A percentile compares a stretch with the other conserved stretches of the same genome.
Evolutionary conservation across 768 basidiomycete species (phyloP).

Genomic region (Tricholoma flavovirens): DNA sequence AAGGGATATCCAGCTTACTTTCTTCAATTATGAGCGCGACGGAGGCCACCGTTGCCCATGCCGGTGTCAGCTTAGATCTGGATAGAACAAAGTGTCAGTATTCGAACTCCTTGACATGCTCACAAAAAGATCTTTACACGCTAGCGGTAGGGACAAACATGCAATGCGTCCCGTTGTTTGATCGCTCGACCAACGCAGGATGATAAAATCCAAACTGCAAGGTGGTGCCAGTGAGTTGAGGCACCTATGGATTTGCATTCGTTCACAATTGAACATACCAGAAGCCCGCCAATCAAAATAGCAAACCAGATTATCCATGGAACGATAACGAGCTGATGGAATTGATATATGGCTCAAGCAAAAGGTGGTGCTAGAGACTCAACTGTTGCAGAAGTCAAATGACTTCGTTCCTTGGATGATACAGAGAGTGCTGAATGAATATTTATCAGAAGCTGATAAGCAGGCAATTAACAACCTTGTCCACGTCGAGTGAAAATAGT

Average conservation of each 20-base stretch:
- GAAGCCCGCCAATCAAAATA: slow-evolving; percentile 18
- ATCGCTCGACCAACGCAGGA: slow-evolving; percentile 16
- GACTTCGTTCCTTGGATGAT: slow-evolving; percentile 14
- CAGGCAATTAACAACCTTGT: not conserved
- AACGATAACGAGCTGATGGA: slow-evolving; percentile 16
- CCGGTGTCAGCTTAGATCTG: slow-evolving; percentile 24
- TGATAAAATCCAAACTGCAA: slow-evolving; percentile 21
- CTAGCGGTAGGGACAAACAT: slow-evolving; percentile 17
- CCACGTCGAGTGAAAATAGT: not conserved
- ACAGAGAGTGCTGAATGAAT: slow-evolving; percentile 23
- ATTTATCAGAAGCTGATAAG: slow-evolving; percentile 22
- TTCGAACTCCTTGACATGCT: not conserved
- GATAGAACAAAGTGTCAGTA: not conserved
- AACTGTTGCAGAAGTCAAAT: slow-evolving; percentile 7
- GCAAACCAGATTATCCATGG: slow-evolving; percentile 27
- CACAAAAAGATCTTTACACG: slow-evolving; percentile 13
- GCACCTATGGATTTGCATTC: not conserved
- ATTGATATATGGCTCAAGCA: not conserved
- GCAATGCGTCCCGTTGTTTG: slow-evolving; percentile 25
- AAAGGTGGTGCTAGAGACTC: not conserved
- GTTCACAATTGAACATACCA: slow-evolving; percentile 15
- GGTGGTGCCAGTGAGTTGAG: too few relatives aligned
- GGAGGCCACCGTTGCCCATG: slow-evolving; percentile 18
- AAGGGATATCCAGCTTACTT: slow-evolving; percentile 12
- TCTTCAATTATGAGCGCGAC: slow-evolving; percentile 20